Conservation (phyloP, 306 rosid species). For the Boehmeria nivea region DNA sequence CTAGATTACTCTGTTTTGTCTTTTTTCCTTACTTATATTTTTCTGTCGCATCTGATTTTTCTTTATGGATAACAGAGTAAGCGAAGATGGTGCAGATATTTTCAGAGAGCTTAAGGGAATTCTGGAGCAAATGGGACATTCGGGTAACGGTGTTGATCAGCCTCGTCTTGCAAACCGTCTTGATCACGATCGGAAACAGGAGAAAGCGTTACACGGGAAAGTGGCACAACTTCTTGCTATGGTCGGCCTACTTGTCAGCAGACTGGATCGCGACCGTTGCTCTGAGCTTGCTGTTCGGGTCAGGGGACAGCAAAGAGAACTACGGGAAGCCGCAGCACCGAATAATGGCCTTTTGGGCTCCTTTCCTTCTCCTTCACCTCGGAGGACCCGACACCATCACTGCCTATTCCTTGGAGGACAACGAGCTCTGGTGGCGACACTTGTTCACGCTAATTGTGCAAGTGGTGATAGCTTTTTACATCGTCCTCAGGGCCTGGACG, state of each 20-base stretch:
- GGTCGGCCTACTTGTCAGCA: constrained; percentile 33
- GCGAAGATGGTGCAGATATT: too few species aligned
- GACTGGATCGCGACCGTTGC: constrained; percentile 29
- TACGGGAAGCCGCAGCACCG: not conserved
- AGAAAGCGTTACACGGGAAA: constrained; percentile 9
- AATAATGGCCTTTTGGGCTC: constrained; percentile 30
- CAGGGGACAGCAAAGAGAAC: too few species aligned
- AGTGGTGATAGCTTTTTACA: not conserved
- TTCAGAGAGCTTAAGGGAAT: too few species aligned
- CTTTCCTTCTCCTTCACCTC: constrained; percentile 40
- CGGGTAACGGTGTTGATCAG: constrained; percentile 21
- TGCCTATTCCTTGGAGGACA: too few species aligned
- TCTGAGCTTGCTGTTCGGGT: constrained; percentile 15
- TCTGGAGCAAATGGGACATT: constrained; percentile 27
- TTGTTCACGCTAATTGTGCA: constrained; percentile 17
- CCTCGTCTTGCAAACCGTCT: constrained; percentile 25
- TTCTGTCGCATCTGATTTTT: too few species aligned
- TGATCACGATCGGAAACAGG: constrained; percentile 21
- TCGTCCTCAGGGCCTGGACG: constrained; percentile 10
- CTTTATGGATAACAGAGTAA: too few species aligned
- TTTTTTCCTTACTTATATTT: too few species aligned
- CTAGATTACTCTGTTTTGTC: too few species aligned
- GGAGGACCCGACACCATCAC: constrained; percentile 39
- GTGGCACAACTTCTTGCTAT: constrained; percentile 4
- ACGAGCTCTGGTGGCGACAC: constrained; percentile 33